phyloP scores from a whole-genome alignment of 306 rosid species.

The Hippophae rhamnoides region DNA sequence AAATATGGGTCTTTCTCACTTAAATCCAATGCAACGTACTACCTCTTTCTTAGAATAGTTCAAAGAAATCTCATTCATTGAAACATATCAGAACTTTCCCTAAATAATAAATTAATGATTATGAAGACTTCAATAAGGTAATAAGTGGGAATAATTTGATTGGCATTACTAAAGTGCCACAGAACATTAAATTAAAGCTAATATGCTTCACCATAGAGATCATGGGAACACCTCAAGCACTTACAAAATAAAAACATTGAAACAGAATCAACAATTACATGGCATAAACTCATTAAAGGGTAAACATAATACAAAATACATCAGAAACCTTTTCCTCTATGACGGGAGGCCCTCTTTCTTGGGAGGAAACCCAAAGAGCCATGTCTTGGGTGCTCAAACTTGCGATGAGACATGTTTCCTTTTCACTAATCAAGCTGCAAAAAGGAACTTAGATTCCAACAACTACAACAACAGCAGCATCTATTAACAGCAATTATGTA shows the following conservation, averaged over 20 bases:
- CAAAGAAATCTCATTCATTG: too few species aligned
- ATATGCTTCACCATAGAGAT: too few species aligned
- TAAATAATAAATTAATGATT: too few species aligned
- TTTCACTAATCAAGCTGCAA: conserved; percentile 7
- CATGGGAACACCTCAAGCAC: neutral
- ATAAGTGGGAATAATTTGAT: too few species aligned
- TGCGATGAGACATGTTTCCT: conserved; percentile 41
- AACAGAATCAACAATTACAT: neutral
- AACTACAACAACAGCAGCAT: neutral
- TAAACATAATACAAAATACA: neutral
- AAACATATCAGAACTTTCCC: too few species aligned
- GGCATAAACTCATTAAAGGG: neutral
- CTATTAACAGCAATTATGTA: too few species aligned
- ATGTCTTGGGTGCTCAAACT: conserved; percentile 51
- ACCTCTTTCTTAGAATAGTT: too few species aligned
- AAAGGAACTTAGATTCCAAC: neutral
- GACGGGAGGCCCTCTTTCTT: conserved; percentile 42
- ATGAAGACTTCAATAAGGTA: too few species aligned
- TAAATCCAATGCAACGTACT: too few species aligned
- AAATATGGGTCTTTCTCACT: too few species aligned
- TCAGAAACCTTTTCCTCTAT: conserved; percentile 41
- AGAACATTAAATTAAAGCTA: too few species aligned
- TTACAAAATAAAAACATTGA: neutral
- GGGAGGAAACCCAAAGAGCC: conserved; percentile 51
- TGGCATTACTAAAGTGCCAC: too few species aligned